A percentile compares a stretch with the other conserved stretches of the same genome.
These are phyloP conservation scores for Debaryomycetaceae sp. DNA, from an alignment of 1,139 yeast genomes.

Conservation along the genomic window DNA sequence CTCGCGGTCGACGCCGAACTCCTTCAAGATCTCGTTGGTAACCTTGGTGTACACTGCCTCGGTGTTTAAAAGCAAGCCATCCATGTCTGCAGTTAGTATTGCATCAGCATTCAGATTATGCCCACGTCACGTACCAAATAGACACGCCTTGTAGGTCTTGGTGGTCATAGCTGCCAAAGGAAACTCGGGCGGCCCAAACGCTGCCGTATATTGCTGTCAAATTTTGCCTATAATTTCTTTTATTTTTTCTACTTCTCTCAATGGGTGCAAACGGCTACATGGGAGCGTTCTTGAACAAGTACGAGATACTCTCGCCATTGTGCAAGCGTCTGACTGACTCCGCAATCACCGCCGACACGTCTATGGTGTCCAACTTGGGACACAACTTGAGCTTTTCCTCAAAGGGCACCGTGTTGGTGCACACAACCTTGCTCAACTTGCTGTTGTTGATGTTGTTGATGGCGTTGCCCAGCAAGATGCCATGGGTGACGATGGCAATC, in stretches of 20 bases:
- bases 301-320: constrained; percentile 79
- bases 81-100: constrained; percentile 62
- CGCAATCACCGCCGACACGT: constrained; percentile 69
- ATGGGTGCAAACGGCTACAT: constrained; percentile 13
- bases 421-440: constrained; percentile 56
- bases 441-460: constrained; percentile 56
- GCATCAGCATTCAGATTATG: constrained; percentile 7
- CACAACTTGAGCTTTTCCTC: constrained; percentile 46
- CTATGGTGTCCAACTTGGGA: constrained; percentile 61
- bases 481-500: constrained; percentile 75
- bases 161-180: not conserved
- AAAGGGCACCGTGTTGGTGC: constrained; percentile 75
- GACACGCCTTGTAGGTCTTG: constrained; percentile 62
- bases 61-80: constrained; percentile 85
- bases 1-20: constrained; percentile 62
- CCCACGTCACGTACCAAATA: constrained; percentile 56
- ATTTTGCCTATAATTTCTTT: not conserved
- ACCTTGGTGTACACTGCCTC: constrained; percentile 87
- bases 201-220: not conserved
- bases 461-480: constrained; percentile 72
- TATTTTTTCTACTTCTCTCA: constrained; percentile 2
- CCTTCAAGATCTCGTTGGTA: constrained; percentile 58
- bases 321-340: constrained; percentile 80
- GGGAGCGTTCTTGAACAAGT: constrained; percentile 57
- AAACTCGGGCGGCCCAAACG: not conserved